These are phyloP conservation scores for Tricholoma furcatifolium DNA, from an alignment of 768 basidiomycete species.

Conservation along the genomic window DNA sequence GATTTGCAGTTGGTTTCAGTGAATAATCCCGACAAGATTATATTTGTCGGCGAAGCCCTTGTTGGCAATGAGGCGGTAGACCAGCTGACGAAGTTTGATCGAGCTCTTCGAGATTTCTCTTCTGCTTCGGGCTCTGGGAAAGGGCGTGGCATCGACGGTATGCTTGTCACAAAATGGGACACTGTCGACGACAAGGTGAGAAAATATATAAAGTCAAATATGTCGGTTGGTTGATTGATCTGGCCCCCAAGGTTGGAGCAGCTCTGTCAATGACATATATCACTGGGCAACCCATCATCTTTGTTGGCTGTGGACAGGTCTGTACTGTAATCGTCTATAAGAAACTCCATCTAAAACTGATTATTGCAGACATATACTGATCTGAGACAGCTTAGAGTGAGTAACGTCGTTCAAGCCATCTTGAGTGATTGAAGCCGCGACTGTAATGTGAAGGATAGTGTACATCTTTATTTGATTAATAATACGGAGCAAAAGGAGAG, in stretches of 20 bases:
- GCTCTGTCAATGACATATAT: conserved; percentile 99
- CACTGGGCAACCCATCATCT: conserved; percentile 97
- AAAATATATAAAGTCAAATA: background rate
- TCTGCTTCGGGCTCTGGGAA: conserved; percentile 63
- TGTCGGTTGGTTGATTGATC: background rate
- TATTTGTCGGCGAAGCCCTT: conserved; percentile 97
- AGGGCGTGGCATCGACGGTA: conserved; percentile 94
- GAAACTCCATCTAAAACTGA: background rate
- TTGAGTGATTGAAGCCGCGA: conserved; percentile 57
- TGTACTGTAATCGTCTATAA: conserved; percentile 19
- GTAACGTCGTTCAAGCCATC: conserved; percentile 92
- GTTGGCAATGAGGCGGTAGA: conserved; percentile 99
- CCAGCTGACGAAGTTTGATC: conserved; percentile 95
- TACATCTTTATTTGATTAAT: background rate
- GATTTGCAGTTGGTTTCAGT: conserved; percentile 74
- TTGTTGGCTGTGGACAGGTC: conserved; percentile 97
- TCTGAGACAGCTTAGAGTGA: conserved; percentile 84
- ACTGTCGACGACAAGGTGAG: conserved; percentile 94
- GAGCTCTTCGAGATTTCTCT: conserved; percentile 90
- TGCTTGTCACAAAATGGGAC: conserved; percentile 99
- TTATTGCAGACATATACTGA: conserved; percentile 88
- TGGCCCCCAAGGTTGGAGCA: conserved; percentile 79
- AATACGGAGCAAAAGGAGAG: too few species aligned
- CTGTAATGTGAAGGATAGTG: background rate
- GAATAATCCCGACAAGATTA: conserved; percentile 95